These are phyloP conservation scores for Pinus tabuliformis DNA, from an alignment of 75 land plant species.

Conservation along the genomic window DNA sequence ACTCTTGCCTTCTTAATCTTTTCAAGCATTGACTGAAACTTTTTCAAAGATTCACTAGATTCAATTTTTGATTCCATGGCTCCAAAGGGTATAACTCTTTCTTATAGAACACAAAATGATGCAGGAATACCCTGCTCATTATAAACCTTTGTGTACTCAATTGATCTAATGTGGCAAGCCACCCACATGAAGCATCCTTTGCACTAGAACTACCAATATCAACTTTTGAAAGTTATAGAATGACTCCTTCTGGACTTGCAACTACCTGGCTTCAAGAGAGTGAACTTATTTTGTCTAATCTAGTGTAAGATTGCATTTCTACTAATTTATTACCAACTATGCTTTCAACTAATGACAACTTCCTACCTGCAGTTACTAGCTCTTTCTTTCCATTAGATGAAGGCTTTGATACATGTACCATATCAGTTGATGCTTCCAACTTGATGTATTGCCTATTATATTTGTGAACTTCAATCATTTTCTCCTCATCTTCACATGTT, in stretches of 20 bases:
- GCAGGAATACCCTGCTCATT: slow-evolving; percentile 83
- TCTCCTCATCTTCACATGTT: too few relatives aligned
- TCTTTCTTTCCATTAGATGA: slow-evolving; percentile 11
- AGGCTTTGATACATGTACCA: too few relatives aligned
- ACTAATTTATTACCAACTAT: background rate
- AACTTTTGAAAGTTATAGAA: slow-evolving; percentile 56
- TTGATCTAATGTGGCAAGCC: slow-evolving; percentile 50
- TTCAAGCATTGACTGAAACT: slow-evolving; percentile 54
- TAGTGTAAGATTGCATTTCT: too few relatives aligned
- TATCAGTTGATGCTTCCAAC: too few relatives aligned
- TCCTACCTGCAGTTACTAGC: slow-evolving; percentile 1
- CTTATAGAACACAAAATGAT: slow-evolving; percentile 70
- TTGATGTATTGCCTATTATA: too few relatives aligned
- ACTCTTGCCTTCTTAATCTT: slow-evolving; percentile 64
- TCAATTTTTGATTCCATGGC: slow-evolving; percentile 84
- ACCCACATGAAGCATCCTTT: slow-evolving; percentile 87
- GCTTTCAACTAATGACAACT: background rate
- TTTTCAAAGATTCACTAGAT: slow-evolving; percentile 36
- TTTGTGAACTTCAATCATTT: too few relatives aligned
- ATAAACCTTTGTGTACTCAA: slow-evolving; percentile 42
- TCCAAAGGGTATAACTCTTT: slow-evolving; percentile 90
- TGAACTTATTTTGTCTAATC: too few relatives aligned
- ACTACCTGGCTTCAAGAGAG: too few relatives aligned
- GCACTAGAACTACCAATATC: slow-evolving; percentile 66
- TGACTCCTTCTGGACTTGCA: slow-evolving; percentile 16